These are phyloP conservation scores for Diaporthe destruens DNA, from an alignment of 2,329 filamentous ascomycete species.

Conservation along the genomic window DNA sequence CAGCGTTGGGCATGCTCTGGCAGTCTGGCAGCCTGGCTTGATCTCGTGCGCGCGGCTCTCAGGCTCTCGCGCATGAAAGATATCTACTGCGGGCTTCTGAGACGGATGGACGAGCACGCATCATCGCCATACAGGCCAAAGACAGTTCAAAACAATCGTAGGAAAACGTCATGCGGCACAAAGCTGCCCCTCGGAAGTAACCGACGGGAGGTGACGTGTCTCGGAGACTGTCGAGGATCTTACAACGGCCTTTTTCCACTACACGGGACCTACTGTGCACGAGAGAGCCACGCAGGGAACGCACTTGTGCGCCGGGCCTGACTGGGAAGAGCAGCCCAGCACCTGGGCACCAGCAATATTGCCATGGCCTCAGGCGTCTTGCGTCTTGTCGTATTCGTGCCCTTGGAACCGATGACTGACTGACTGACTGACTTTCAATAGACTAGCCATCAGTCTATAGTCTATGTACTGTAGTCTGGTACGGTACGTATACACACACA, in stretches of 20 bases:
- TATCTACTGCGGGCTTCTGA: neutral
- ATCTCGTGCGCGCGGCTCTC: constrained; percentile 14
- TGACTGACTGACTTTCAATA: neutral
- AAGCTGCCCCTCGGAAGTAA: constrained; percentile 27
- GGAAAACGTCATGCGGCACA: constrained; percentile 20
- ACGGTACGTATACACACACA: constrained; percentile 15
- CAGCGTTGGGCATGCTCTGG: neutral
- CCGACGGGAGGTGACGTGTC: constrained; percentile 37
- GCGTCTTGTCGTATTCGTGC: constrained; percentile 5
- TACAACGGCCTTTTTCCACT: constrained; percentile 11
- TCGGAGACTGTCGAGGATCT: constrained; percentile 3
- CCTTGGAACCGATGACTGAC: neutral
- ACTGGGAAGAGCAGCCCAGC: neutral
- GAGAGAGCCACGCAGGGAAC: neutral
- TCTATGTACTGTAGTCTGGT: neutral
- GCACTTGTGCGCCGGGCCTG: neutral
- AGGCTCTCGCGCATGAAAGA: constrained; percentile 1
- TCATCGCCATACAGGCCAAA: neutral
- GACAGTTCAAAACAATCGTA: neutral
- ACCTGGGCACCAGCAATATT: neutral
- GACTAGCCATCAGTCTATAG: neutral
- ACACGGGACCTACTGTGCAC: neutral
- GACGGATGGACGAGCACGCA: constrained; percentile 18
- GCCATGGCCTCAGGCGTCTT: neutral
- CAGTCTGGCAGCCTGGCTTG: neutral